Evolutionary conservation across 2,329 filamentous ascomycete species (phyloP), one percentile per base, ranked within the genome.

Genomic region (Phialemonium atrogriseum): DNA sequence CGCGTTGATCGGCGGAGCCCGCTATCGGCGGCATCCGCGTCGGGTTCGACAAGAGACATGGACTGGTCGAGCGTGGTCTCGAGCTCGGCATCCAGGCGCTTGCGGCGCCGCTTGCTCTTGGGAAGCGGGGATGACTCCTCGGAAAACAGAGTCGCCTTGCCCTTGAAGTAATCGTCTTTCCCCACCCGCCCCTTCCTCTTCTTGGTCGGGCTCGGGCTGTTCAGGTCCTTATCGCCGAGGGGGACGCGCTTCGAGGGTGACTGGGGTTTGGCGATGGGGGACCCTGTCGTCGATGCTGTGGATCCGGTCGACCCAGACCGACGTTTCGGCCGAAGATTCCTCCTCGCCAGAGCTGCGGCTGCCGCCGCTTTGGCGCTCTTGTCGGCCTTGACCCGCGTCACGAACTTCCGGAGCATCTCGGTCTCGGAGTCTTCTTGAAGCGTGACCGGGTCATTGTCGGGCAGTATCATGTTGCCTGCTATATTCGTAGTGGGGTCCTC

Each of bases 121-220:
- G 27, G 27, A n/a, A n/a, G n/a, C 27, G 33, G 33, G 12, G 35
- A 34, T 7, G 23, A 24, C 18, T 34, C 32, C 12, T 24, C 27
- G 10, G 35, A 24, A 8, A 17, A 28, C 23, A 46, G 39, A 10
- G 44, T 40, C n/a, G 41, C 44, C 27, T 46, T 48, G 34, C 34
- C 44, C 39, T 41, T 50, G 25, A 29, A 27, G 11, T 34, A 31
- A 10, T 41, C 37, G 12, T 45, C 44, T 18, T 28, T 28, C 5
- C 17, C 27, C 6, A 40, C 39, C 20, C 32, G 22, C 2, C 46
- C 39, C 44, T 59, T 59, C 17, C 56, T 47, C 44, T 60, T 59
- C 46, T 59, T 61, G 14, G 38, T 39, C 7, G 55, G 56, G 38
- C 54, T 59, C 7, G 56, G 56, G 35, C 55, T 59, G 47, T 61